Base-by-base conservation (phyloP, 495 filamentous ascomycete species). In the Penicillium longicatenatum region DNA sequence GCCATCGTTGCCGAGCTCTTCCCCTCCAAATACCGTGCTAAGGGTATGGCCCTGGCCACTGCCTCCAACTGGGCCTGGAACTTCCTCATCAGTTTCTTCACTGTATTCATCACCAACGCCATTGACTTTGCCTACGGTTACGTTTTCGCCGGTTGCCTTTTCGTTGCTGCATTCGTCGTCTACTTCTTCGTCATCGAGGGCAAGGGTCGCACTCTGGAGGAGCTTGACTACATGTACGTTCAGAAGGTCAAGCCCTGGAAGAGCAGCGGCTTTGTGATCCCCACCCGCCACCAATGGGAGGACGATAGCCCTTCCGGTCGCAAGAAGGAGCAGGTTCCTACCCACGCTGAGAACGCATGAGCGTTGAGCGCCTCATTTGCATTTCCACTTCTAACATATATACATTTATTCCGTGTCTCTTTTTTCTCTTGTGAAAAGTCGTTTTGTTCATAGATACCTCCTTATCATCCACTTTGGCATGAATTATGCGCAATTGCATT, bases 11-110 rank as follows among this genome's bases (percentile, higher is more conserved):
- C 87, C 9, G 91, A 96, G 71, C 82, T 93, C 41, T 95, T 90
- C 71, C 90, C 91, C 7, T 82, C 84, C 44, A 78, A 84, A 52
- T 90, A 89, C 65, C 83, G 90, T 46, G 88, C 88, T 9, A 83
- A 84, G 37, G 84, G 80, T 52, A 91, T 92, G 85, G 86, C 86
- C 17, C 65, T 91, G 9, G 85, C 88, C 5, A 93, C 91, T 0
- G 84, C 87, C 9, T 83, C 84, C 33, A 95, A 93, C 75, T 95
- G 91, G 91, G 75, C 85, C 21, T 93, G 86, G 86, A 96, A 94
- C 68, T 96, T 93, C 76, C 67, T 93, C 50, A 82, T 93, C 59
- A 82, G 83, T 10, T 91, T 92, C 76, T 88, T 92, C 71, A 91
- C 89, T 0, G 86, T 89, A 0, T 85, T 88, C 67, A 89, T 90